These are phyloP conservation scores for Colletotrichum lentis DNA, from an alignment of 2,329 filamentous ascomycete species.

Conservation along the genomic window DNA sequence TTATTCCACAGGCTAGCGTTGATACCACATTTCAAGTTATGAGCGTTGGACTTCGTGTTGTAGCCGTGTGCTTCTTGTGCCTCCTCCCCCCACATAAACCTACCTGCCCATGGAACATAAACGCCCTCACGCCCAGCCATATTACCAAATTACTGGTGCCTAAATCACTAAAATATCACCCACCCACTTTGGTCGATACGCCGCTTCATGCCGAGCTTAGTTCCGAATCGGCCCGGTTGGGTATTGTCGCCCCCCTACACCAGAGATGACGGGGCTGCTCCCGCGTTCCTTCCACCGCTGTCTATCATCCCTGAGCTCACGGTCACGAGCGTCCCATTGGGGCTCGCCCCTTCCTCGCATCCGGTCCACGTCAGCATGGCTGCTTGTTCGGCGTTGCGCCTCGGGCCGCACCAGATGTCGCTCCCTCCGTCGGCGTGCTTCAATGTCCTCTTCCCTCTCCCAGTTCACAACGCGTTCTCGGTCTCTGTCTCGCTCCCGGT, in stretches of 20 bases:
- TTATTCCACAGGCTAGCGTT: background rate
- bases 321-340: slow-evolving; percentile 36
- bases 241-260: slow-evolving; percentile 38
- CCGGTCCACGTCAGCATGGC: slow-evolving; percentile 59
- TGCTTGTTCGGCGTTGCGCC: slow-evolving; percentile 56
- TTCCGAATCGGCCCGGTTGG: slow-evolving; percentile 35
- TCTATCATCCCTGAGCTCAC: slow-evolving; percentile 36
- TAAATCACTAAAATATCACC: slow-evolving; percentile 21
- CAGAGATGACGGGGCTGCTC: slow-evolving; percentile 33
- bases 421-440: slow-evolving; percentile 45
- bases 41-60: background rate
- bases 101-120: background rate
- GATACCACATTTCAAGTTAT: background rate
- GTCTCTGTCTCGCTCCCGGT: slow-evolving; percentile 41
- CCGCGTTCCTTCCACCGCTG: slow-evolving; percentile 38
- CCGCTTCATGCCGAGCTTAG: slow-evolving; percentile 12
- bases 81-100: background rate
- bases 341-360: slow-evolving; percentile 32
- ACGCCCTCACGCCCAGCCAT: background rate
- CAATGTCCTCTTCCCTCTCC: slow-evolving; percentile 47
- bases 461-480: slow-evolving; percentile 46
- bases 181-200: slow-evolving; percentile 8
- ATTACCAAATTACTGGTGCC: background rate
- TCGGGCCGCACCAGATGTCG: slow-evolving; percentile 52
- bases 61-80: background rate